A percentile compares a stretch with the other conserved stretches of the same genome.
Evolutionary conservation across 1,139 yeast species (phyloP).

Genomic region (Taiozyma sp.): DNA sequence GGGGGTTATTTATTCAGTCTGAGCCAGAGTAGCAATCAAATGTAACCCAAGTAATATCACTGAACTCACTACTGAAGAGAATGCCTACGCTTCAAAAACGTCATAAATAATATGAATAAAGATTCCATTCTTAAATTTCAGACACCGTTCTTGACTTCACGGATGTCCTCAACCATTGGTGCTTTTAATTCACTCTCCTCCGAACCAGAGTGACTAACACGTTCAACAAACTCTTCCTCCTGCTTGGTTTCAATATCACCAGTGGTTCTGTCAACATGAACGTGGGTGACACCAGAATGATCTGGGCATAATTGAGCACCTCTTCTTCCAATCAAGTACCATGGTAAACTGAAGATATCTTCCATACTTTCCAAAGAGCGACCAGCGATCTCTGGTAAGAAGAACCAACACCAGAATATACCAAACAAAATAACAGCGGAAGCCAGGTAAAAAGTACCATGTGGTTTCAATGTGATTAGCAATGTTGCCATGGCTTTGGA

Average conservation of each 20-base stretch:
- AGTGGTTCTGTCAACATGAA: slow-evolving; percentile 1
- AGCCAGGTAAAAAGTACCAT: slow-evolving; percentile 53
- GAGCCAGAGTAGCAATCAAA: no score
- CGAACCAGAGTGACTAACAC: background rate
- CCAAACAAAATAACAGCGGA: slow-evolving; percentile 39
- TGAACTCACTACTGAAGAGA: no score
- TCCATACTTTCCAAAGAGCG: slow-evolving; percentile 57
- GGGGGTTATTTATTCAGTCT: no score
- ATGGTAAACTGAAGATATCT: slow-evolving; percentile 51
- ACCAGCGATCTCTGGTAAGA: slow-evolving; percentile 47
- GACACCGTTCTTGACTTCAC: background rate
- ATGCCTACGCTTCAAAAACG: no score
- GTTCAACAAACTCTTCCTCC: slow-evolving; percentile 10
- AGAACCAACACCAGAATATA: slow-evolving; percentile 44
- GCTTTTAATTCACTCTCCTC: background rate
- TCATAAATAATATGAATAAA: no score
- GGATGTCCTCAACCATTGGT: background rate
- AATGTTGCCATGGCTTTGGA: slow-evolving; percentile 52
- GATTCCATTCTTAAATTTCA: background rate
- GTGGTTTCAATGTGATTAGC: slow-evolving; percentile 41
- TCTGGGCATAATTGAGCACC: slow-evolving; percentile 49
- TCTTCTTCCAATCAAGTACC: slow-evolving; percentile 51
- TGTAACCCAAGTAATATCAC: no score
- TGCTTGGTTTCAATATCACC: slow-evolving; percentile 12
- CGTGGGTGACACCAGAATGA: slow-evolving; percentile 37